Evolutionary conservation across 305 asterid genomes (phyloP).

Genomic region (Fraxinus dipetala): DNA sequence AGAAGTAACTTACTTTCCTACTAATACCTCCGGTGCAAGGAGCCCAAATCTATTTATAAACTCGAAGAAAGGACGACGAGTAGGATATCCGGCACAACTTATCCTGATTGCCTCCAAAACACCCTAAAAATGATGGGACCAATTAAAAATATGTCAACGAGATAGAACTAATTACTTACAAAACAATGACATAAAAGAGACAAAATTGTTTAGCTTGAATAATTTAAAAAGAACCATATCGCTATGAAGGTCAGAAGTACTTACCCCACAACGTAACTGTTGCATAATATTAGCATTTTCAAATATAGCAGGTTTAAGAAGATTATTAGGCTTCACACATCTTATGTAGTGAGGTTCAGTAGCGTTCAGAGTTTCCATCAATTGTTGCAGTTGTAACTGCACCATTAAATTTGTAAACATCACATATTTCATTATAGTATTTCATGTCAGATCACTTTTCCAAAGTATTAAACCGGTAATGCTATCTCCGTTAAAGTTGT

Average conservation of each 20-base stretch:
- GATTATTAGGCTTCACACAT: slow-evolving; percentile 97
- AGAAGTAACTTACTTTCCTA: slow-evolving; percentile 57
- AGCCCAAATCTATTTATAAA: slow-evolving; percentile 93
- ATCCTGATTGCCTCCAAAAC: slow-evolving; percentile 98
- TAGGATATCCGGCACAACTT: slow-evolving; percentile 99
- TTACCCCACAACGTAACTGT: slow-evolving; percentile 97
- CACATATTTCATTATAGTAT: slow-evolving; percentile 13
- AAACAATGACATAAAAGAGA: slow-evolving; percentile 17
- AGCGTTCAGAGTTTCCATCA: slow-evolving; percentile 97
- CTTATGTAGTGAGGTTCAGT: slow-evolving; percentile 95
- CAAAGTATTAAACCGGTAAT: slow-evolving; percentile 11
- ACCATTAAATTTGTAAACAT: slow-evolving; percentile 32
- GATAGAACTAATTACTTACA: slow-evolving; percentile 13
- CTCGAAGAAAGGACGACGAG: slow-evolving; percentile 95
- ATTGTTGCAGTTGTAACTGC: slow-evolving; percentile 89
- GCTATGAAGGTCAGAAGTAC: slow-evolving; percentile 33
- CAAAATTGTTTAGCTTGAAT: neutral
- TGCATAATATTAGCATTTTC: slow-evolving; percentile 88
- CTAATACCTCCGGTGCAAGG: slow-evolving; percentile 89
- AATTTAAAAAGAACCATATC: slow-evolving; percentile 13
- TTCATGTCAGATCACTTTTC: slow-evolving; percentile 11
- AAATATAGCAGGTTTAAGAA: slow-evolving; percentile 87
- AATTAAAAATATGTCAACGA: slow-evolving; percentile 21
- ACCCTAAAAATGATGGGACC: slow-evolving; percentile 62
- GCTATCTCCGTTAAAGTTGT: neutral